These are phyloP conservation scores for Termitomyces sp. DNA, from an alignment of 768 basidiomycete genomes.

Conservation along the genomic window DNA sequence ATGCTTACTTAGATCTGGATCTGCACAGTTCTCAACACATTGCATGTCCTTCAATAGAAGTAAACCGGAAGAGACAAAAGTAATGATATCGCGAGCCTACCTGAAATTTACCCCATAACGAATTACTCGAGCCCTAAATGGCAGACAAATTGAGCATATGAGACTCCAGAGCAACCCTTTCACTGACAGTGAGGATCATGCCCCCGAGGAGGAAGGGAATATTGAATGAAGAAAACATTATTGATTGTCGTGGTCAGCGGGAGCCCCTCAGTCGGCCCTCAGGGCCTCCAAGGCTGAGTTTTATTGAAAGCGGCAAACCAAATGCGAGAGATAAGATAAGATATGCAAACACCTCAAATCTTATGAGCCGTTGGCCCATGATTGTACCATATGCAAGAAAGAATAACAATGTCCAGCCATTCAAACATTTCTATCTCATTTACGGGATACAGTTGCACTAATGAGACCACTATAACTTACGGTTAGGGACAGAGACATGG, in stretches of 20 bases:
- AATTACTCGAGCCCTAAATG: slow-evolving; percentile 72
- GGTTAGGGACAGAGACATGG: background rate
- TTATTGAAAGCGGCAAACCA: background rate
- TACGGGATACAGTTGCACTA: slow-evolving; percentile 50
- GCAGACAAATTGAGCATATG: background rate
- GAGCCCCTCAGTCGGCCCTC: background rate
- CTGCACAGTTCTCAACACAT: slow-evolving; percentile 90
- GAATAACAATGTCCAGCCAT: too few relatives aligned
- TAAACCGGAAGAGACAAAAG: background rate
- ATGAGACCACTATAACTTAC: slow-evolving; percentile 46
- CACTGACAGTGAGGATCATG: slow-evolving; percentile 82
- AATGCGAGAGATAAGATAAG: background rate
- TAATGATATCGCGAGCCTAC: slow-evolving; percentile 24
- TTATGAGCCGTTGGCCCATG: too few relatives aligned
- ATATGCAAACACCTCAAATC: too few relatives aligned
- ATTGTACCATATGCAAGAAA: background rate
- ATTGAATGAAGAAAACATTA: slow-evolving; percentile 63
- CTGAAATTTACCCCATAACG: slow-evolving; percentile 83
- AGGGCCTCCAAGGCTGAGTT: background rate
- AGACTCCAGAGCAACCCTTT: background rate
- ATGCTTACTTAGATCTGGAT: slow-evolving; percentile 51
- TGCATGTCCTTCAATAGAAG: slow-evolving; percentile 76
- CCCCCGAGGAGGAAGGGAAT: slow-evolving; percentile 80
- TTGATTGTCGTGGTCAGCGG: background rate
- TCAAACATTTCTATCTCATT: slow-evolving; percentile 15